These are phyloP conservation scores for Nasturtium officinale DNA, from an alignment of 345 rosid genomes.

Conservation along the genomic window DNA sequence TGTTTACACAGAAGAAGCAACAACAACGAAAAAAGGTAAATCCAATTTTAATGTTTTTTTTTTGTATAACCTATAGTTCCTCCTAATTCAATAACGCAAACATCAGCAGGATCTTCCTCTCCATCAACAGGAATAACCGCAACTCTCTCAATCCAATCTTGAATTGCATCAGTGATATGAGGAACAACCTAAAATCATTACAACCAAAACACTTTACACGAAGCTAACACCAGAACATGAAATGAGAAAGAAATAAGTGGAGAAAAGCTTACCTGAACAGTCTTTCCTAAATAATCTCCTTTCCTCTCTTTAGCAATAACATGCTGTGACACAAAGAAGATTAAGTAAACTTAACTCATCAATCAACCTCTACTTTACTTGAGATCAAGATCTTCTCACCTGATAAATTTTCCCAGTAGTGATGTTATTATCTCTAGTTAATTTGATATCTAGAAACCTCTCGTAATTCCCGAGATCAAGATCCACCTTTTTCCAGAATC, in stretches of 20 bases:
- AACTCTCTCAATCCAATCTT: constrained; percentile 88
- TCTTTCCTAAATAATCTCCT: constrained; percentile 94
- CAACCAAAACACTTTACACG: constrained; percentile 17
- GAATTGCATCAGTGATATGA: constrained; percentile 91
- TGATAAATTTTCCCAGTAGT: constrained; percentile 82
- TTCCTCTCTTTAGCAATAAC: constrained; percentile 88
- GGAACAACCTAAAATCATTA: constrained; percentile 72
- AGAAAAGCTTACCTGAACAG: constrained; percentile 99
- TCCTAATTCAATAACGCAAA: constrained; percentile 94
- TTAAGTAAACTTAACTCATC: constrained; percentile 23
- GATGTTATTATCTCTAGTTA: constrained; percentile 77
- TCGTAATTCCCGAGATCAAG: constrained; percentile 88
- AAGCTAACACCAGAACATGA: constrained; percentile 10
- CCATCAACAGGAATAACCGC: constrained; percentile 85
- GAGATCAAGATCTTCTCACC: constrained; percentile 45
- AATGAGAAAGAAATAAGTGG: not conserved
- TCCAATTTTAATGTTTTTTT: not conserved
- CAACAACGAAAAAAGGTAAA: not conserved
- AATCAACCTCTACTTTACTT: constrained; percentile 22
- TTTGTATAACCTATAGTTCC: constrained; percentile 78
- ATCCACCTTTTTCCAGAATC: constrained; percentile 57
- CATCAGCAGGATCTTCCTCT: constrained; percentile 80
- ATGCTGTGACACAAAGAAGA: constrained; percentile 49
- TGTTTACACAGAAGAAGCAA: constrained; percentile 33
- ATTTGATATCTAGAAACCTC: constrained; percentile 65